Base-by-base conservation (phyloP, 768 basidiomycete species). In the Rhodotorula babjevae region DNA sequence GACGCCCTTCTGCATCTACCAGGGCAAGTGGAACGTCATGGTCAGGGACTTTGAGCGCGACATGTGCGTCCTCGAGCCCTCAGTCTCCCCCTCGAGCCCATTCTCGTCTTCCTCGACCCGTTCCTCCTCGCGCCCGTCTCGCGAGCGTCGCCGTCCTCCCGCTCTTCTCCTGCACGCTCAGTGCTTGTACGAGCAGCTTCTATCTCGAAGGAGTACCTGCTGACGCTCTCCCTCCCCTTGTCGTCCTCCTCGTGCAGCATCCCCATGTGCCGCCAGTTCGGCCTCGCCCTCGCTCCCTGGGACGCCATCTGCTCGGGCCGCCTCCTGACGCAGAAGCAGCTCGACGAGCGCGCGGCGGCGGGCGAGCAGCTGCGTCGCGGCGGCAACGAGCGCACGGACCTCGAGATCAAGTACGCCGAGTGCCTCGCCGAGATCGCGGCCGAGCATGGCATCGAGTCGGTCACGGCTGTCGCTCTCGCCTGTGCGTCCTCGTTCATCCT, bases 1-100 rank as follows among this genome's bases (percentile, higher is more conserved):
- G 63, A 83, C 84, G 0, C 86, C 84, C 6, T 88, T 87, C 76
- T 81, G 82, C 36, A 81, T 87, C 42, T 87, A 87, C 77, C 86
- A 85, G 79, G 86, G 84, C 7, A 52, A 62, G n/a, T 82, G 80
- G 84, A 84, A 81, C 74, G 78, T 84, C 27, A 78, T 84, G 68
- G 73, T 82, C 10, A 82, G 86, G 52, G 83, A 84, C 40, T 81
- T 86, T 58, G 86, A 87, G 78, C 82, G 86, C 15, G 86, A 87
- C 2, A 84, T 87, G 61, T 44, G 44, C 33, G 50, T 15, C 25
- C 29, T 59, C 33, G 11, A n/a, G n/a, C n/a, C n/a, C n/a, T n/a
- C n/a, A n/a, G n/a, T n/a, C n/a, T n/a, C n/a, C n/a, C n/a, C n/a
- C n/a, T n/a, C n/a, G n/a, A n/a, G n/a, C n/a, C n/a, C n/a, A n/a